Conservation (phyloP, 202 grass and related monocot species). For the Elaeis oleifera region DNA sequence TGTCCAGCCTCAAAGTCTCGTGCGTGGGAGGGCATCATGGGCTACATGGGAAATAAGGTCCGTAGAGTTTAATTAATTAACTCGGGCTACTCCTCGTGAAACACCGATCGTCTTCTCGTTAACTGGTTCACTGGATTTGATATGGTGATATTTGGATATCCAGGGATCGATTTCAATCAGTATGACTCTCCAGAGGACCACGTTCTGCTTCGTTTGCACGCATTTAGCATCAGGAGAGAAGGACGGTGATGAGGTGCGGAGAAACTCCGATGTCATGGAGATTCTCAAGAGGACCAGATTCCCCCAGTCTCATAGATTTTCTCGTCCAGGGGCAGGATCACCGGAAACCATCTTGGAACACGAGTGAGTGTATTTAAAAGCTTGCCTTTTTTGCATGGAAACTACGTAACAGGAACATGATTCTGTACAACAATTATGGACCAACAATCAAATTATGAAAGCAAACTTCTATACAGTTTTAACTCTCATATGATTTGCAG, state of each 20-base stretch:
- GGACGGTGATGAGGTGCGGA: conserved; percentile 64
- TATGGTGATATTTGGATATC: not conserved
- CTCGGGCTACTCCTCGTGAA: too few species aligned
- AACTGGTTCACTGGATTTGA: too few species aligned
- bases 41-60: conserved; percentile 97
- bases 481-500: conserved; percentile 20
- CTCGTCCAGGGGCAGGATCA: not conserved
- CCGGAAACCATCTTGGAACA: conserved; percentile 75
- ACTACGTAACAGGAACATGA: too few species aligned
- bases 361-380: conserved; percentile 30
- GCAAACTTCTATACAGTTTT: too few species aligned
- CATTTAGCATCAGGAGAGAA: conserved; percentile 85
- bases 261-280: conserved; percentile 71
- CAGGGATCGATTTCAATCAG: conserved; percentile 88
- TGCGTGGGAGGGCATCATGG: conserved; percentile 81
- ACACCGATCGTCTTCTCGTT: too few species aligned
- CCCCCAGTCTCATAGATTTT: conserved; percentile 3
- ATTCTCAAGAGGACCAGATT: conserved; percentile 75
- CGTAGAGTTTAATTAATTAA: too few species aligned
- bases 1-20: conserved; percentile 45
- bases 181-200: conserved; percentile 50
- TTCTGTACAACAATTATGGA: too few species aligned
- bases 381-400: too few species aligned
- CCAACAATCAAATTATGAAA: too few species aligned
- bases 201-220: conserved; percentile 89